phyloP scores from a whole-genome alignment of 1,284 basidiomycete genomes.

The Sanghuangporus weigelae region DNA sequence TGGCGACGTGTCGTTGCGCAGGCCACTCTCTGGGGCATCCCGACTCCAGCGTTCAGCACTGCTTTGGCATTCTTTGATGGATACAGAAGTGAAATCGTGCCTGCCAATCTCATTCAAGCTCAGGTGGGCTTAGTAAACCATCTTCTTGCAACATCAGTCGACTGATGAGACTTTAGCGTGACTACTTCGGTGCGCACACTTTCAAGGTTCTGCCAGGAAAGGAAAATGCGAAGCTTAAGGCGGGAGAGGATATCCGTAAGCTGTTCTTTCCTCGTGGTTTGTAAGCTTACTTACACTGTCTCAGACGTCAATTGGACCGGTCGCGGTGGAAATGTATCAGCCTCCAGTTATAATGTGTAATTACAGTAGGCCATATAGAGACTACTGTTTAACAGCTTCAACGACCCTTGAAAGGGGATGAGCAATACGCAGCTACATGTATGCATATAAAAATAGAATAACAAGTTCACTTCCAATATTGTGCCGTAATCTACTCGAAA shows the following conservation, averaged over 20 bases:
- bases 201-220: constrained; percentile 89
- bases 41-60: constrained; percentile 93
- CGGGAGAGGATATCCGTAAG: constrained; percentile 85
- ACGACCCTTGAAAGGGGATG: not conserved
- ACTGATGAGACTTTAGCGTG: constrained; percentile 58
- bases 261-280: constrained; percentile 17
- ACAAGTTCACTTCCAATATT: constrained; percentile 3
- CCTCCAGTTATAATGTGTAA: constrained; percentile 89
- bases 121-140: constrained; percentile 48
- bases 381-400: not conserved
- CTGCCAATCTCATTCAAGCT: constrained; percentile 93
- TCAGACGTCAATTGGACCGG: constrained; percentile 90
- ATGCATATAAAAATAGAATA: constrained; percentile 7
- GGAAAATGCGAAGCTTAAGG: constrained; percentile 78
- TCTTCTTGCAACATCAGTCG: not conserved
- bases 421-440: not conserved
- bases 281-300: not conserved
- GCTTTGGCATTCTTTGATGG: constrained; percentile 99
- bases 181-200: constrained; percentile 93
- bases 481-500: not conserved
- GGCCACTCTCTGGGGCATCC: constrained; percentile 96
- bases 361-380: not conserved
- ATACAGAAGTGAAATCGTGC: constrained; percentile 87
- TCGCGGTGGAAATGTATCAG: constrained; percentile 90
- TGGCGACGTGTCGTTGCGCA: constrained; percentile 98